Evolutionary conservation across 2,329 filamentous ascomycete species (phyloP).

Genomic region (Pseudocercospora cruenta): DNA sequence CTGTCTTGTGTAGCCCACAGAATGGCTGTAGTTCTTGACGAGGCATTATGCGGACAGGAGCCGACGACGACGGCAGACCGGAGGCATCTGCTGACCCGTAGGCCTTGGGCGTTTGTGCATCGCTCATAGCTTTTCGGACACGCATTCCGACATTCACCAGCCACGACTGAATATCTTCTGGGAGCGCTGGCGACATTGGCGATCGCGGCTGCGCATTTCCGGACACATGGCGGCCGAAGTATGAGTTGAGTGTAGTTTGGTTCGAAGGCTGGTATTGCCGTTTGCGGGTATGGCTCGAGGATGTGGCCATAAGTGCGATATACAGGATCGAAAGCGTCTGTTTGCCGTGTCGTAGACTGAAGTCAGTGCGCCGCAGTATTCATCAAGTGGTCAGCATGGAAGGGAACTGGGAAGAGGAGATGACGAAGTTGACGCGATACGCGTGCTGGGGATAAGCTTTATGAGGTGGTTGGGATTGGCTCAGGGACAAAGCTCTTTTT

Average conservation of each 20-base stretch:
- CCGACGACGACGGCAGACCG: constrained; percentile 37
- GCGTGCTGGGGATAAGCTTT: not conserved
- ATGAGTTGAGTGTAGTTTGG: constrained; percentile 45
- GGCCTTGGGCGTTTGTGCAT: constrained; percentile 76
- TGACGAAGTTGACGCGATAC: not conserved
- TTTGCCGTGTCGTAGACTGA: not conserved
- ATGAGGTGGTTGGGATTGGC: not conserved
- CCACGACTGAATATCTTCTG: constrained; percentile 72
- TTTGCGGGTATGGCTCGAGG: constrained; percentile 42
- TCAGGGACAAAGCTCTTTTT: not conserved
- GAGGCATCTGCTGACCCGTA: constrained; percentile 26
- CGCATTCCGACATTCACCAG: constrained; percentile 94
- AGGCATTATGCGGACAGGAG: constrained; percentile 30
- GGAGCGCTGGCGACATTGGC: constrained; percentile 56
- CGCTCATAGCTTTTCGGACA: constrained; percentile 86
- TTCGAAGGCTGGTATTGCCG: constrained; percentile 48
- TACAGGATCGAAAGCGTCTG: not conserved
- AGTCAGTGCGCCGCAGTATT: not conserved
- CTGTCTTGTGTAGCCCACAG: constrained; percentile 77
- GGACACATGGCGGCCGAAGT: constrained; percentile 40
- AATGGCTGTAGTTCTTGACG: constrained; percentile 73
- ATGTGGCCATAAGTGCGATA: constrained; percentile 9
- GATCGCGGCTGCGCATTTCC: constrained; percentile 11
- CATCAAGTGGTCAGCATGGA: not conserved
- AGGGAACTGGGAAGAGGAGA: not conserved